Percentiles rank a stretch among this genome's conserved stretches.
phyloP scores from a whole-genome alignment of 1,284 basidiomycete genomes.

The Cronartium ribicola region DNA sequence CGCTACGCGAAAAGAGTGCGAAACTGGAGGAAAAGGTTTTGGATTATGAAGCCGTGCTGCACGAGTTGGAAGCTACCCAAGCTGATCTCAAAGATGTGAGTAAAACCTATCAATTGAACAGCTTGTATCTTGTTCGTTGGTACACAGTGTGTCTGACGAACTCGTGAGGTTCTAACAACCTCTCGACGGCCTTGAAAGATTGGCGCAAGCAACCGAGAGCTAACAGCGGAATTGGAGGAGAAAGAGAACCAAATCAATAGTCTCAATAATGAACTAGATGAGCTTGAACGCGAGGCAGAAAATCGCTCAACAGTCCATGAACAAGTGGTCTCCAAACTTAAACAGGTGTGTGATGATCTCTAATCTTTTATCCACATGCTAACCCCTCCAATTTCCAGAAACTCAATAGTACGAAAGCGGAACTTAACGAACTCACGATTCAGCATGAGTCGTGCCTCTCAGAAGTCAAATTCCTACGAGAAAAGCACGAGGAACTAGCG shows the following conservation, averaged over 20 bases:
- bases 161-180: no score
- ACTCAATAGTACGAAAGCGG: conserved; percentile 45
- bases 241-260: conserved; percentile 48
- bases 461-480: conserved; percentile 50
- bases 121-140: neutral
- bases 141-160: conserved; percentile 38
- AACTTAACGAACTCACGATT: conserved; percentile 46
- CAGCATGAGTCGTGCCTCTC: conserved; percentile 47
- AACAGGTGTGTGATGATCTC: conserved; percentile 60
- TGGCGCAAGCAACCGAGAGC: conserved; percentile 56
- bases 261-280: conserved; percentile 54
- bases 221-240: conserved; percentile 60
- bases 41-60: conserved; percentile 67
- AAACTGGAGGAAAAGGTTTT: conserved; percentile 64
- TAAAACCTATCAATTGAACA: neutral
- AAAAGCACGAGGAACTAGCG: conserved; percentile 69
- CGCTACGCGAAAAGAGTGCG: conserved; percentile 62
- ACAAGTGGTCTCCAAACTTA: conserved; percentile 66
- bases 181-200: conserved; percentile 54
- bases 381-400: conserved; percentile 43
- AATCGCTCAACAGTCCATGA: conserved; percentile 69
- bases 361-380: conserved; percentile 24
- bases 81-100: conserved; percentile 69
- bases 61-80: conserved; percentile 64
- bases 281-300: conserved; percentile 60